Conservation (phyloP, 768 basidiomycete species). For the Gelatoporia subvermispora region DNA sequence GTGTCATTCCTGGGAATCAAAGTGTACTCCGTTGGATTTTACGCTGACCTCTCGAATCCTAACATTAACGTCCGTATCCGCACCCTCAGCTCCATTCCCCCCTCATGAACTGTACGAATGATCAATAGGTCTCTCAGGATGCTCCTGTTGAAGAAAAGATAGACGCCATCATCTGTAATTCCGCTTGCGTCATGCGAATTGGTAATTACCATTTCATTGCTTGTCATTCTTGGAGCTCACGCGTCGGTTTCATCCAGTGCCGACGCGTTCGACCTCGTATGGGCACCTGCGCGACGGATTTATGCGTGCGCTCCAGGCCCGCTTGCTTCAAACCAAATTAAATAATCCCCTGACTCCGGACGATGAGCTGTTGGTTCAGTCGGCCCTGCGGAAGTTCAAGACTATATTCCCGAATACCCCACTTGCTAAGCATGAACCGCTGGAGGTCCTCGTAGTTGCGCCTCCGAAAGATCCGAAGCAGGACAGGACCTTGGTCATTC, state of each 20-base stretch:
- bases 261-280: conserved; percentile 72
- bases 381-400: conserved; percentile 68
- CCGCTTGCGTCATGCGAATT: conserved; percentile 71
- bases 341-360: conserved; percentile 52
- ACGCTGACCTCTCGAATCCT: conserved; percentile 73
- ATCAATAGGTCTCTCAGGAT: conserved; percentile 43
- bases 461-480: conserved; percentile 40
- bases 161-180: conserved; percentile 57
- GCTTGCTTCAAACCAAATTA: conserved; percentile 49
- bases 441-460: conserved; percentile 65
- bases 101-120: neutral
- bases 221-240: neutral
- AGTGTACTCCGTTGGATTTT: conserved; percentile 89
- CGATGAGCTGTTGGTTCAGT: conserved; percentile 49
- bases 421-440: conserved; percentile 57
- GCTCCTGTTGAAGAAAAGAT: conserved; percentile 69
- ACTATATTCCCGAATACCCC: conserved; percentile 71
- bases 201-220: conserved; percentile 33
- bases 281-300: conserved; percentile 82
- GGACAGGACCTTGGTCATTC: conserved; percentile 55
- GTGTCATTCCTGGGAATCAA: conserved; percentile 86
- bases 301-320: conserved; percentile 63
- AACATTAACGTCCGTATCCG: conserved; percentile 46
- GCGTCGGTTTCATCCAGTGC: conserved; percentile 43
- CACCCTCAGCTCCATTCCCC: neutral